A percentile compares a stretch with the other conserved stretches of the same genome.
Conservation (phyloP, 305 asterid species). For the Rubia tinctorum region DNA sequence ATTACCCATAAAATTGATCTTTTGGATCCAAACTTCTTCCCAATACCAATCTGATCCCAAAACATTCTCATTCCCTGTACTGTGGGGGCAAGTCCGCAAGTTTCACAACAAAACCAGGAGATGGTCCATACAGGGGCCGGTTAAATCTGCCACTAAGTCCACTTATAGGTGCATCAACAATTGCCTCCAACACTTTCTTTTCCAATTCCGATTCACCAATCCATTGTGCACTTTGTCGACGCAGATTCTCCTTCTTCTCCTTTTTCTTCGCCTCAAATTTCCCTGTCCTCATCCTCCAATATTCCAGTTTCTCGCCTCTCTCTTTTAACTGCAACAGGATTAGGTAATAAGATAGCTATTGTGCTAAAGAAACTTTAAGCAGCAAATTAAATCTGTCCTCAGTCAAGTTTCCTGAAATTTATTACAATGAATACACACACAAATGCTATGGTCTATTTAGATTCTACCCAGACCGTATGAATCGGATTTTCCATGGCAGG, state of each 20-base stretch:
- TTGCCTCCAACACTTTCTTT: conserved; percentile 22
- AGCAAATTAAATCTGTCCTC: background rate
- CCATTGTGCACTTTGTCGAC: conserved; percentile 48
- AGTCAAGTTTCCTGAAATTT: background rate
- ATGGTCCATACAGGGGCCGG: background rate
- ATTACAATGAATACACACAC: background rate
- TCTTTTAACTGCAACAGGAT: conserved; percentile 57
- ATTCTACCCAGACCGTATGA: background rate
- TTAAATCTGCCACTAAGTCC: background rate
- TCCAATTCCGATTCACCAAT: conserved; percentile 45
- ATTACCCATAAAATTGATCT: background rate
- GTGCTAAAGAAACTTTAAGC: background rate
- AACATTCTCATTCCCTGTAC: background rate
- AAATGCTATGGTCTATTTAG: background rate
- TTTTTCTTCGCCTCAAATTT: conserved; percentile 45
- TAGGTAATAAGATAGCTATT: background rate
- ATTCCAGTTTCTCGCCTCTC: conserved; percentile 73
- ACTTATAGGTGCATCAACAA: conserved; percentile 3
- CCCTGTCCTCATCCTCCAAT: conserved; percentile 65
- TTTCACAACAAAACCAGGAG: background rate
- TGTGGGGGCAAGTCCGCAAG: background rate
- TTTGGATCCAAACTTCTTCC: background rate
- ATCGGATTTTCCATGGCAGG: background rate
- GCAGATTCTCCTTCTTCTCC: conserved; percentile 52
- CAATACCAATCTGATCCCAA: background rate